Conservation (phyloP, 2,329 filamentous ascomycete genomes). For the Cytospora piceicola region DNA sequence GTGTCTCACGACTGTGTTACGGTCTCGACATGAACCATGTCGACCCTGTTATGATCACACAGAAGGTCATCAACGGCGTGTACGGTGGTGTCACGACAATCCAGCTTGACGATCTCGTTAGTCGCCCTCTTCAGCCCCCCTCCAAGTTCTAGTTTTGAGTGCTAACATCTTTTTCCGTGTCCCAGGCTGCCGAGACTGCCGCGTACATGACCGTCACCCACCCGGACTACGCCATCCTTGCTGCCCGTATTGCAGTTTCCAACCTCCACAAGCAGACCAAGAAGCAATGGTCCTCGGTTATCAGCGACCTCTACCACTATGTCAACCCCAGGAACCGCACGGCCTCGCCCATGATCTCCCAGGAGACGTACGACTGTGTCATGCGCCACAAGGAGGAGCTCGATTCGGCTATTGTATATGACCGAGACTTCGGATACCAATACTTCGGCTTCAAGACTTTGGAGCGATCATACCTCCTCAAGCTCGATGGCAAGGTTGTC, state of each 20-base stretch:
- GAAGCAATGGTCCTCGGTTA: slow-evolving; percentile 98
- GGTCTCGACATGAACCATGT: slow-evolving; percentile 93
- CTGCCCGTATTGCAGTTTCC: slow-evolving; percentile 96
- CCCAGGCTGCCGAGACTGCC: slow-evolving; percentile 93
- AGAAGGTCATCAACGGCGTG: slow-evolving; percentile 99
- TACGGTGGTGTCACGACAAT: slow-evolving; percentile 97
- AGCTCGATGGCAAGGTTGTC: slow-evolving; percentile 92
- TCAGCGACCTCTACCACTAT: slow-evolving; percentile 93
- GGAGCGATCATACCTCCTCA: slow-evolving; percentile 95
- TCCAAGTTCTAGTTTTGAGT: neutral
- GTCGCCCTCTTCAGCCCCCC: slow-evolving; percentile 40
- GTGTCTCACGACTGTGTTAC: slow-evolving; percentile 96
- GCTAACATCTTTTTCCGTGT: slow-evolving; percentile 11
- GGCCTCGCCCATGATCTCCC: slow-evolving; percentile 90
- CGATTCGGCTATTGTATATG: slow-evolving; percentile 98
- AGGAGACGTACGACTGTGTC: slow-evolving; percentile 86
- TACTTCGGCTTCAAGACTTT: slow-evolving; percentile 99
- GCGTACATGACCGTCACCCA: slow-evolving; percentile 99
- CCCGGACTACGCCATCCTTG: slow-evolving; percentile 97
- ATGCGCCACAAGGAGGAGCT: slow-evolving; percentile 97
- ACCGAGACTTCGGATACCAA: slow-evolving; percentile 99
- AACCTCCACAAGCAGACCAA: slow-evolving; percentile 99
- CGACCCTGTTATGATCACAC: slow-evolving; percentile 95
- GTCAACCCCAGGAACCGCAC: slow-evolving; percentile 90
- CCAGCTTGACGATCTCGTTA: slow-evolving; percentile 94